phyloP scores from a whole-genome alignment of 208 protist genomes.

The Leishmania mexicana region DNA sequence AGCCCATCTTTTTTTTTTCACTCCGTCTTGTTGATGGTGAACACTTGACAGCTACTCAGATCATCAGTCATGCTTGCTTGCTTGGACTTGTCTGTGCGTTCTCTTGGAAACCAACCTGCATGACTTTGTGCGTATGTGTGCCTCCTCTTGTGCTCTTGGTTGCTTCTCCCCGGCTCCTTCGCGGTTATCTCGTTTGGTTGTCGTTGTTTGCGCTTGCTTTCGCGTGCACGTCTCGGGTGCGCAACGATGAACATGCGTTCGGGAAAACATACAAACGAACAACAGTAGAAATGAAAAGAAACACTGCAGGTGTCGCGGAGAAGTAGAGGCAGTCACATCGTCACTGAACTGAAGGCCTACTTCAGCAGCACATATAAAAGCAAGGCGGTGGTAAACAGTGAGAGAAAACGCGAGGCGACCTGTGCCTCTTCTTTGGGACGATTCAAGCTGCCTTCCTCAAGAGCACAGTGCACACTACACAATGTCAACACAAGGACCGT shows the following conservation, averaged over 20 bases:
- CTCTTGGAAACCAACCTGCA: not conserved
- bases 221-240: not conserved
- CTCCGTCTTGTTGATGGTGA: not conserved
- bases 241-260: not conserved
- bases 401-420: not conserved
- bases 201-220: not conserved
- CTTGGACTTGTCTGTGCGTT: not conserved
- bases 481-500: not conserved
- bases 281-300: not conserved
- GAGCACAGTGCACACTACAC: not conserved
- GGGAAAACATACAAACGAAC: not conserved
- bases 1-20: not conserved
- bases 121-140: constrained; percentile 7
- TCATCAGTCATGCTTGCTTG: not conserved
- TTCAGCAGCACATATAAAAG: not conserved
- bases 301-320: not conserved
- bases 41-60: not conserved
- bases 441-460: not conserved
- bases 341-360: not conserved
- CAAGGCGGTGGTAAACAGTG: not conserved
- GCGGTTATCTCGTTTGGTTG: not conserved
- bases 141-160: not conserved
- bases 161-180: not conserved
- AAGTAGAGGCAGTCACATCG: not conserved
- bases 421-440: not conserved